Evolutionary conservation across 2,329 filamentous ascomycete genomes (phyloP), one percentile per base, ranked within the genome.

Genomic region (Chrysosporium queenslandicum): DNA sequence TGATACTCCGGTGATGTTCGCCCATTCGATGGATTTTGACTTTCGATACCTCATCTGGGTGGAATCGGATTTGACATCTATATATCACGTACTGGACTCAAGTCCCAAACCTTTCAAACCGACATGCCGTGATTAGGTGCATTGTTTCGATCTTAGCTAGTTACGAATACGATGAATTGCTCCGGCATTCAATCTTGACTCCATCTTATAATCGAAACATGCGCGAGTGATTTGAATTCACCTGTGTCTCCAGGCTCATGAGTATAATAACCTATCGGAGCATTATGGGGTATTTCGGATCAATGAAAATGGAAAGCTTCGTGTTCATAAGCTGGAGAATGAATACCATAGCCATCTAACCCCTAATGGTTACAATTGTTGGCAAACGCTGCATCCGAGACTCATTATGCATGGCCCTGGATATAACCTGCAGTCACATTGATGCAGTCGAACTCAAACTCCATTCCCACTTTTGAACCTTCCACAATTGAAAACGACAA

Each of bases 401-500:
- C 50, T 52, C 50, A 52, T 52, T 52, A 52, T 46, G 50, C 50
- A 52, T 47, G 50, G 50, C 41, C 20, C 27, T 46, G 14, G 32
- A 29, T 37, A 29, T 37, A 46, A 51, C 50, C 50, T 52, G 50
- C 50, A 52, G 50, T 52, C 50, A 53, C 37, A 54, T 50, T 52
- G 46, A 52, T 45, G 43, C 52, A 54, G 32, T 45, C 42, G 29
- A 29, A 27, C 5, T 40, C 42, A 52, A 41, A 46, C 50, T 47
- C 50, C 50, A 52, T 30, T 41, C 42, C 47, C 54, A 50, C 45
- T 54, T 45, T 42, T 43, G 41, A 54, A 52, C 36, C 42, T 43
- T 46, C 46, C 36, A 53, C 48, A 40, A 34, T n/a, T 30, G 18
- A 43, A 53, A 48, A 36, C 11, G n/a, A 50, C 37, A 16, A 27